Evolutionary conservation across 257 asterid genomes (phyloP), one percentile per base, ranked within the genome.

Genomic region (Phtheirospermum japonicum): DNA sequence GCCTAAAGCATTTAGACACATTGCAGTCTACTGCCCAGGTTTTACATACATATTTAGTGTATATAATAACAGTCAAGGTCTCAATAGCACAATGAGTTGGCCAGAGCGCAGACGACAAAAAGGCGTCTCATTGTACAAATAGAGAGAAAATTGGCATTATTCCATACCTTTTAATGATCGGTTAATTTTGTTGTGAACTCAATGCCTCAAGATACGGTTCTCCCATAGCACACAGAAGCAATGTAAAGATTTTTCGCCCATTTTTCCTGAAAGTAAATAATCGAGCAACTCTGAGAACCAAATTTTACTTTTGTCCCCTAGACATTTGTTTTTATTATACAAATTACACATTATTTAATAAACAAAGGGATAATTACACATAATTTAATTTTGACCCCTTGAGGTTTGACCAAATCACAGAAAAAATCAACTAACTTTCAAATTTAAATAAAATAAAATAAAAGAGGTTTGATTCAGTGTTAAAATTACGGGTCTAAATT

Each of bases 221-320:
- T 68, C 56, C 95, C 95, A 58, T 84, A 87, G 76, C 95, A 87
- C 42, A 87, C 74, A 6, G 93, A 87, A 16, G 95, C 94, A 58
- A 87, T 75, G 77, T 87, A 87, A 67, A 87, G 90, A 70, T 87
- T 87, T 65, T 87, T 87, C 0, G 81, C 82, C 95, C 95, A 87
- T 74, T 84, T 87, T 65, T 87, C 95, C 96, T 87, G 88, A 72
- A 74, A 49, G 11, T 20, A 65, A 43, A 6, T 59, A 42, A 32
- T 13, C 9, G 6, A 64, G 20, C 6, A 48, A 48, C 34, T 46
- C 46, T 49, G 10, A 59, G 17, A 33, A 11, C 4, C 28, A 23
- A 36, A 36, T n/a, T n/a, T 36, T 6, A 36, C 42, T 36, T 36
- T 36, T 36, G 42, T 1, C 28, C 28, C 28, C 28, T 23, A 1